Percentiles rank a stretch among this genome's conserved stretches.
phyloP scores from a whole-genome alignment of 73 alveolate species.

The Paramecium tetraurelia region DNA sequence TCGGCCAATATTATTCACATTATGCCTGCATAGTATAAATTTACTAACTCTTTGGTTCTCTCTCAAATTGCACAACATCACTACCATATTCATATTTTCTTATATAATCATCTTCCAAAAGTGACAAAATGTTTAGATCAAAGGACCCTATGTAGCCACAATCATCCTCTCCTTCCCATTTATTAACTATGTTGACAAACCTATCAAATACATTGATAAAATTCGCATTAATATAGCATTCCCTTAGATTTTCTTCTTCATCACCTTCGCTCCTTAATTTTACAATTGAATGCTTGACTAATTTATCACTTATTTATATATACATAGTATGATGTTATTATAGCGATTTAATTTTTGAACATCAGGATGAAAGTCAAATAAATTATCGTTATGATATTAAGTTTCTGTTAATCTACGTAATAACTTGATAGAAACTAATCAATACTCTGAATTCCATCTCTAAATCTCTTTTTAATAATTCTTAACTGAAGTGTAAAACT shows the following conservation, averaged over 20 bases:
- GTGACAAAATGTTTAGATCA: slow-evolving; percentile 76
- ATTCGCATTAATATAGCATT: slow-evolving; percentile 81
- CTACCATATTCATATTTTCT: slow-evolving; percentile 77
- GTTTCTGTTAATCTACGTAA: slow-evolving; percentile 30
- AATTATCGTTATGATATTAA: background rate
- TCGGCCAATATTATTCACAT: slow-evolving; percentile 93
- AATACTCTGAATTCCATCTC: slow-evolving; percentile 52
- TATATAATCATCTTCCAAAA: slow-evolving; percentile 95
- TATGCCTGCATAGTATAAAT: slow-evolving; percentile 51
- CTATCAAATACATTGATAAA: slow-evolving; percentile 70
- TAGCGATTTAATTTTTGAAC: slow-evolving; percentile 72
- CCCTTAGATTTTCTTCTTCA: slow-evolving; percentile 41
- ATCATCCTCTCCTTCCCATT: slow-evolving; percentile 68
- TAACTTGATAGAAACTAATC: background rate
- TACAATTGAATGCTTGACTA: slow-evolving; percentile 56
- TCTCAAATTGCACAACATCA: slow-evolving; percentile 84
- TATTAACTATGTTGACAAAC: slow-evolving; percentile 62
- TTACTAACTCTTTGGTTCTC: slow-evolving; percentile 85
- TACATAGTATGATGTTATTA: slow-evolving; percentile 75
- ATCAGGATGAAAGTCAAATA: slow-evolving; percentile 62
- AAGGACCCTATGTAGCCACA: slow-evolving; percentile 96
- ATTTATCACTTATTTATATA: background rate
- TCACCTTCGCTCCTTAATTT: slow-evolving; percentile 27
- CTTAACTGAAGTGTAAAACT: background rate
- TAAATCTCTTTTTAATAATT: slow-evolving; percentile 34